Evolutionary conservation across 768 basidiomycete species (phyloP), one percentile per base, ranked within the genome.

Genomic region (Phaffia tasmanica): DNA sequence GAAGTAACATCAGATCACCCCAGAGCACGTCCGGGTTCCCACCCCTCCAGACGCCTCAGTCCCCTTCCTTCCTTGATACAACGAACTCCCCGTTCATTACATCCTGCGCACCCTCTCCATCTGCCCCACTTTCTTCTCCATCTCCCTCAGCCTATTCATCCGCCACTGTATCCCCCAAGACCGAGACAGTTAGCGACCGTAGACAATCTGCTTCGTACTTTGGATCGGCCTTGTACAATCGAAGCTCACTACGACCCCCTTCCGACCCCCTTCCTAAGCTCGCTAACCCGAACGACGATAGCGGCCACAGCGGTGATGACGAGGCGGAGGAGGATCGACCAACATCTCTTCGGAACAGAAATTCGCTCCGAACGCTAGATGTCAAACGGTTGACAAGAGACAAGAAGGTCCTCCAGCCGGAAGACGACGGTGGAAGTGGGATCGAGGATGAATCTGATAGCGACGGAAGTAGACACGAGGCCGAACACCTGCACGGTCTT

Each of bases 371-470:
- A 11, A 29, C 23, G 61, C 14, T 67, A 27, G 65, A 61, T 55
- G 59, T 49, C 23, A 60, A 55, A 3, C 66, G 66, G 46, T 23
- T 62, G 27, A 61, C 61, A 3, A 30, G 55, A 5, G 66, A 61
- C 27, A 27, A 51, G 29, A 65, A 32, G 8, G 50, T 59, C 29
- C n/a, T 59, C n/a, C 57, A 35, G 23, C 51, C 54, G 16, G 35
- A 42, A 42, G 66, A 62, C 46, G 55, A 67, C 55, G 66, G 62
- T 9, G 66, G 66, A 21, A 67, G 66, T n/a, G 66, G 66, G 11
- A 63, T 67, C 61, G 66, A 67, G 25, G 61, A 67, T n/a, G 61
- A 62, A 56, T 55, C 66, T 4, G 66, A 67, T 3, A 67, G 60
- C 29, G 66, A 67, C n/a, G 60, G 57, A 46, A 67, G 66, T 50